A percentile compares a stretch with the other conserved stretches of the same genome.
Evolutionary conservation across 164 flowering plant species (phyloP).

Genomic region (Pachysandra terminalis): DNA sequence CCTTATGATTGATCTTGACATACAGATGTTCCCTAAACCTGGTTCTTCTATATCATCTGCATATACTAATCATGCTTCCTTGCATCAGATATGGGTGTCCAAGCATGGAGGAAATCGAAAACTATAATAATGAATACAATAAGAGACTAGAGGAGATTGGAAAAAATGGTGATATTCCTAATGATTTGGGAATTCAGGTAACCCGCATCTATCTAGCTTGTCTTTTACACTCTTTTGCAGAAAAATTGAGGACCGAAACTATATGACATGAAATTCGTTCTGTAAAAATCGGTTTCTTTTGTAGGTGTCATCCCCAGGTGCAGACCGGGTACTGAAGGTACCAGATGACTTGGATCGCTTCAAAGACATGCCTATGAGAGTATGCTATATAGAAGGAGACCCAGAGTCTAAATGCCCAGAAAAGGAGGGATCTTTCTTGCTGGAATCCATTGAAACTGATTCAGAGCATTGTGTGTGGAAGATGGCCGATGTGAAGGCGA

Average conservation of each 20-base stretch:
- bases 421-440: slow-evolving; percentile 50
- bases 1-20: no score
- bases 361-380: slow-evolving; percentile 75
- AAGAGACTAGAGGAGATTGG: slow-evolving; percentile 69
- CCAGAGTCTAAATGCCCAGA: slow-evolving; percentile 22
- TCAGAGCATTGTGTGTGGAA: slow-evolving; percentile 69
- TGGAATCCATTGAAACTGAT: slow-evolving; percentile 61
- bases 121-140: slow-evolving; percentile 57
- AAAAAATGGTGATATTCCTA: slow-evolving; percentile 67
- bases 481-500: slow-evolving; percentile 86
- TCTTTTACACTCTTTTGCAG: not conserved
- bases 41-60: not conserved
- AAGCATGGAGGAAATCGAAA: slow-evolving; percentile 71
- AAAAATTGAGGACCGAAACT: not conserved
- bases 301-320: slow-evolving; percentile 96
- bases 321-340: slow-evolving; percentile 74
- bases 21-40: not conserved
- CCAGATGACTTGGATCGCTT: slow-evolving; percentile 82
- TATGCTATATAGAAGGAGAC: slow-evolving; percentile 46
- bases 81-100: slow-evolving; percentile 85
- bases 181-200: slow-evolving; percentile 85
- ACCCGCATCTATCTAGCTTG: not conserved
- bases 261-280: not conserved
- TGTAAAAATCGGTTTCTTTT: slow-evolving; percentile 7
- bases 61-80: not conserved